Evolutionary conservation across 345 rosid species (phyloP).

Genomic region (Melaleuca quinquenervia): DNA sequence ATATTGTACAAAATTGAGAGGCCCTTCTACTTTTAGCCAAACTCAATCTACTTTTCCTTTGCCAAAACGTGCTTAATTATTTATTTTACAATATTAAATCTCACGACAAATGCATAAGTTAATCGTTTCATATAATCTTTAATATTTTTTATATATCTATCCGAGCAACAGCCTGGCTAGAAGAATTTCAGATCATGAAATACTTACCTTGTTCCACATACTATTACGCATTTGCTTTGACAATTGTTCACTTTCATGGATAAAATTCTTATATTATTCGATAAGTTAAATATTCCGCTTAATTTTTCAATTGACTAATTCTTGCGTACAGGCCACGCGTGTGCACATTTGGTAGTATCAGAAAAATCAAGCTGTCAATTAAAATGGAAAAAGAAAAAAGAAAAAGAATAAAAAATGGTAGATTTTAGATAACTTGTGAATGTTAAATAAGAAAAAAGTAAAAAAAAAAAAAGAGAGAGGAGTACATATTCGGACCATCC

Average conservation of each 20-base stretch:
- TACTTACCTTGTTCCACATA: rapidly evolving
- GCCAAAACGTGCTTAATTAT: neutral
- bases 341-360: neutral
- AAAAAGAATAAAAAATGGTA: neutral
- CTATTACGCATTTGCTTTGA: neutral
- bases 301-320: neutral
- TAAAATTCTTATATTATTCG: neutral
- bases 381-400: neutral
- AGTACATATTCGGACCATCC: neutral
- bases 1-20: neutral
- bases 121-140: neutral
- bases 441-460: neutral
- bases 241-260: too few species aligned
- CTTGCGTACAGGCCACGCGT: rapidly evolving
- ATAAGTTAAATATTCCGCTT: neutral
- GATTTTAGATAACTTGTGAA: neutral
- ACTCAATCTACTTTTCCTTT: neutral
- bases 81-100: neutral
- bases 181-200: neutral
- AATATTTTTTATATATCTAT: neutral
- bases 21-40: neutral
- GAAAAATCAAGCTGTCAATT: neutral
- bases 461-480: too few species aligned
- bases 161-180: neutral
- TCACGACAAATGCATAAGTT: neutral